Percentiles rank a stretch among this genome's conserved stretches.
Evolutionary conservation across 768 basidiomycete species (phyloP).

Genomic region (Suillus hirtellus): DNA sequence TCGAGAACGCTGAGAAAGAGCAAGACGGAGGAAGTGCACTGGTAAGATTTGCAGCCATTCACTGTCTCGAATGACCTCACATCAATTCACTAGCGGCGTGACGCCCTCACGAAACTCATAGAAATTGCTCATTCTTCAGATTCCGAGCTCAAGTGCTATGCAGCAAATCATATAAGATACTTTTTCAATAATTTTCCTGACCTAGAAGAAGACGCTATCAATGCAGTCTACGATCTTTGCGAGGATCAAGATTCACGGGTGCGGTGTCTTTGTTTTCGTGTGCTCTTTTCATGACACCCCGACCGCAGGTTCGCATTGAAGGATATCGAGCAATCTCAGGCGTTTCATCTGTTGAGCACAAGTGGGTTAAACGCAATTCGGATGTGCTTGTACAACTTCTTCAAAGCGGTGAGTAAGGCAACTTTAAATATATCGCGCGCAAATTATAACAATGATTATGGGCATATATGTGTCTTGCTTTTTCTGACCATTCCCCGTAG

Average conservation of each 20-base stretch:
- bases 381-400: constrained; percentile 76
- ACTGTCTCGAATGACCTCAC: constrained; percentile 11
- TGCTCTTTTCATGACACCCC: neutral
- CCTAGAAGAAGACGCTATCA: constrained; percentile 72
- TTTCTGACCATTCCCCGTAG: constrained; percentile 33
- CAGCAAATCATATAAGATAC: constrained; percentile 53
- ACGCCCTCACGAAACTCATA: constrained; percentile 54
- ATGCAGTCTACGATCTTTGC: constrained; percentile 77
- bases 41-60: constrained; percentile 31
- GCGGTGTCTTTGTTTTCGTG: constrained; percentile 18
- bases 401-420: constrained; percentile 60
- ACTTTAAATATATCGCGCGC: neutral
- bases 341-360: constrained; percentile 48
- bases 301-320: constrained; percentile 60
- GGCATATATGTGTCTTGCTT: neutral
- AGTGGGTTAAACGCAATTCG: constrained; percentile 68
- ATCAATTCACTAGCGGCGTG: constrained; percentile 44
- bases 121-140: constrained; percentile 50
- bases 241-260: constrained; percentile 64
- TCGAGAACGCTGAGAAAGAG: constrained; percentile 45
- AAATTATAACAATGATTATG: neutral
- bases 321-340: constrained; percentile 64
- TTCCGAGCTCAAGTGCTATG: constrained; percentile 50
- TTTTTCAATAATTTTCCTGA: constrained; percentile 71
- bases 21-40: constrained; percentile 38